Conservation (phyloP, 2,329 filamentous ascomycete species). For the Cercospora brassicicola region DNA sequence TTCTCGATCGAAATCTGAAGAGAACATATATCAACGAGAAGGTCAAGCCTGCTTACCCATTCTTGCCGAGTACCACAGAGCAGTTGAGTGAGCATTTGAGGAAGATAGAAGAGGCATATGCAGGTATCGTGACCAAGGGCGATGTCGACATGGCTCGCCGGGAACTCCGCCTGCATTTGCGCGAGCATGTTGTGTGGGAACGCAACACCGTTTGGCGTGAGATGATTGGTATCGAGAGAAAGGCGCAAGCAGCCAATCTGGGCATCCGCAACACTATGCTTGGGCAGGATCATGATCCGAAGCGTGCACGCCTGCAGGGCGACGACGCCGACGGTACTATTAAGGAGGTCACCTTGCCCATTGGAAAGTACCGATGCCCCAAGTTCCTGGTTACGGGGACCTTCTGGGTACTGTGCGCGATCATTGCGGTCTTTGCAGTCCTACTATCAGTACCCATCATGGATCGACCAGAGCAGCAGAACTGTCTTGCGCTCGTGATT, state of each 20-base stretch:
- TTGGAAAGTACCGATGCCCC: constrained; percentile 74
- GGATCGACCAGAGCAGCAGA: constrained; percentile 85
- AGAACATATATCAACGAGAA: constrained; percentile 70
- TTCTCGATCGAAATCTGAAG: constrained; percentile 77
- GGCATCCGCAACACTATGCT: constrained; percentile 76
- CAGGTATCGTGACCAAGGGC: constrained; percentile 77
- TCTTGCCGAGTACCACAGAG: constrained; percentile 70
- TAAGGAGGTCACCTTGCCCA: constrained; percentile 73
- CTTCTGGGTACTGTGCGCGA: constrained; percentile 71
- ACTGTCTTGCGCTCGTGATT: constrained; percentile 88
- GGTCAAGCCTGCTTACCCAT: constrained; percentile 79
- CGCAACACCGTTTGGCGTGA: constrained; percentile 98
- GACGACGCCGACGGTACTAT: constrained; percentile 69
- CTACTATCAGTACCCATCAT: constrained; percentile 79
- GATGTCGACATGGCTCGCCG: constrained; percentile 74
- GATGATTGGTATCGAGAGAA: constrained; percentile 95
- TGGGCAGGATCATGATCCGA: constrained; percentile 68
- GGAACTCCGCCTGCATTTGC: constrained; percentile 83
- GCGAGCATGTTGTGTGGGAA: constrained; percentile 98
- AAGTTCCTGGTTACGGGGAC: constrained; percentile 80
- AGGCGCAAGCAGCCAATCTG: constrained; percentile 89
- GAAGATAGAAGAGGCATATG: constrained; percentile 76
- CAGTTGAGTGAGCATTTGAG: constrained; percentile 69
- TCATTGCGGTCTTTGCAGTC: constrained; percentile 70
- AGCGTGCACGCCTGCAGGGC: constrained; percentile 73